Evolutionary conservation across 148 eudicot genomes (phyloP).

Genomic region (Cornus florida): DNA sequence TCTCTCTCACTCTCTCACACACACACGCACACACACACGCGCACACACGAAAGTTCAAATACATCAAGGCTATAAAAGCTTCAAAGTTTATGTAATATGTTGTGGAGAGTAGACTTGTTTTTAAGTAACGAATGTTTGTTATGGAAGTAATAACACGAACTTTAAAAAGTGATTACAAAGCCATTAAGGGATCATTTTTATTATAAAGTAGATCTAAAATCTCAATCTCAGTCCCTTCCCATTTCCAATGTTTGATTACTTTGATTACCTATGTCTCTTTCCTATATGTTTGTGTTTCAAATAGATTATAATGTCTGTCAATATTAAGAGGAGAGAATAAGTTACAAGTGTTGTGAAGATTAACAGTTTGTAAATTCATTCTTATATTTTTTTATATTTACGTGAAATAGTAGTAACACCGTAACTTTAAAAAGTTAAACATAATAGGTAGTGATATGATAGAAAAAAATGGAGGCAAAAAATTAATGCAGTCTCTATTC

Average conservation of each 20-base stretch:
- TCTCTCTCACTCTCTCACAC: too few relatives aligned
- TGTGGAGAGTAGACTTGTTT: slow-evolving; percentile 25
- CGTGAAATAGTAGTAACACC: too few relatives aligned
- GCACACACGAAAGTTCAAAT: too few relatives aligned
- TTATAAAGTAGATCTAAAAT: background rate
- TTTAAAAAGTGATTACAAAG: slow-evolving; percentile 25
- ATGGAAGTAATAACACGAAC: background rate
- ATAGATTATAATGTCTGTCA: background rate
- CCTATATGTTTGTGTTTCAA: background rate
- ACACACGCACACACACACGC: too few relatives aligned
- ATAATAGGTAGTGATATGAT: too few relatives aligned
- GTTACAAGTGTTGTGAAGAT: background rate
- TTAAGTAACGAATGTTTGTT: slow-evolving; percentile 34
- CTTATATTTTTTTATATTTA: too few relatives aligned
- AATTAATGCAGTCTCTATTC: too few relatives aligned
- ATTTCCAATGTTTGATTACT: slow-evolving; percentile 25
- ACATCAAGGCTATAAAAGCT: slow-evolving; percentile 4
- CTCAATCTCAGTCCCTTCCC: slow-evolving; percentile 23
- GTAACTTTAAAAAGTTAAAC: too few relatives aligned
- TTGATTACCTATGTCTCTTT: background rate
- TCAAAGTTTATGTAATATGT: slow-evolving; percentile 2
- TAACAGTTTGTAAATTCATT: too few relatives aligned
- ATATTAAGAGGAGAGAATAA: slow-evolving; percentile 7
- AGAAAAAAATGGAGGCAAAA: too few relatives aligned
- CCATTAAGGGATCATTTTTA: slow-evolving; percentile 16